Evolutionary conservation across 805 yeast genomes (phyloP).

Genomic region (Zygosaccharomyces siamensis): DNA sequence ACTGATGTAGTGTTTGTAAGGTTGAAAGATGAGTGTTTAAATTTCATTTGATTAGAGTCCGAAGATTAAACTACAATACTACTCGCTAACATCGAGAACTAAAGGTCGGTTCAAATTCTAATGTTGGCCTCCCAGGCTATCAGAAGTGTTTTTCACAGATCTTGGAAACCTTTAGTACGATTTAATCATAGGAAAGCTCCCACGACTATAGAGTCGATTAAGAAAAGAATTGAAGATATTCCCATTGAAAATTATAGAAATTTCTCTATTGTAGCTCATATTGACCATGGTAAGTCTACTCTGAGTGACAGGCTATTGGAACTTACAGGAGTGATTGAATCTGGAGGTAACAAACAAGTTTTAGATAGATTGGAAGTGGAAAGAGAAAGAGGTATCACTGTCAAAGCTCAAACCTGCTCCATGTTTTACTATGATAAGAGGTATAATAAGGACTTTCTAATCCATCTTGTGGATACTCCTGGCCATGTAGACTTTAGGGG

Average conservation of each 20-base stretch:
- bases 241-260: constrained; percentile 82
- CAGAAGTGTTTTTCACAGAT: constrained; percentile 7
- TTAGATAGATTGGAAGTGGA: constrained; percentile 91
- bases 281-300: constrained; percentile 86
- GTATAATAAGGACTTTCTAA: constrained; percentile 64
- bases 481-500: constrained; percentile 92
- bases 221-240: constrained; percentile 63
- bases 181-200: constrained; percentile 12
- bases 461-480: constrained; percentile 94
- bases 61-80: background rate
- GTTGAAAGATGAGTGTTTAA: background rate
- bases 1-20: background rate
- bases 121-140: constrained; percentile 7
- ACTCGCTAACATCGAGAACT: background rate
- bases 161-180: constrained; percentile 15
- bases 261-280: constrained; percentile 94
- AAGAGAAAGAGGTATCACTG: constrained; percentile 93
- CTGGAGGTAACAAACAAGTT: constrained; percentile 73
- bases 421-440: constrained; percentile 69
- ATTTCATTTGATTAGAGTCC: constrained; percentile 1
- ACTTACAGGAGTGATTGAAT: constrained; percentile 79
- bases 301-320: constrained; percentile 83
- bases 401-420: constrained; percentile 93
- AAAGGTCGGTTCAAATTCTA: background rate
- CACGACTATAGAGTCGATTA: constrained; percentile 25